Evolutionary conservation across 768 basidiomycete genomes (phyloP).

Genomic region (Termitomyces sp.): DNA sequence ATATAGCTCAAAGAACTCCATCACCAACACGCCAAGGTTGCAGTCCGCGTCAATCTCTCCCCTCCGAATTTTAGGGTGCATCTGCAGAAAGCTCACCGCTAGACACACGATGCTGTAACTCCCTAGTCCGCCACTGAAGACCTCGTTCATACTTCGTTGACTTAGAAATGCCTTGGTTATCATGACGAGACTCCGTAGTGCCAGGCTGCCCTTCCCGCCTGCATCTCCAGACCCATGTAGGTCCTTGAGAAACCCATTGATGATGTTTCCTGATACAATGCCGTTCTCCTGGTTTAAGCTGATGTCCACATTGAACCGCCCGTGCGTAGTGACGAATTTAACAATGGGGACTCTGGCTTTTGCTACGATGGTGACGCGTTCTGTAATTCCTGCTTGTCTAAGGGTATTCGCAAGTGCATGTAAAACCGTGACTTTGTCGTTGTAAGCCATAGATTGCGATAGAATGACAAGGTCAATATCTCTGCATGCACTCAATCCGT

Average conservation of each 20-base stretch:
- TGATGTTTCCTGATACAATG: slow-evolving; percentile 68
- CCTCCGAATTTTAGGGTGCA: slow-evolving; percentile 91
- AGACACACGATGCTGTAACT: slow-evolving; percentile 94
- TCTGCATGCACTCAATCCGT: slow-evolving; percentile 33
- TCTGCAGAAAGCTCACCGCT: slow-evolving; percentile 91
- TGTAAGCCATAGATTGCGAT: slow-evolving; percentile 70
- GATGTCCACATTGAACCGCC: slow-evolving; percentile 86
- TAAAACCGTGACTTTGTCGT: slow-evolving; percentile 64
- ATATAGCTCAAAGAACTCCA: slow-evolving; percentile 98
- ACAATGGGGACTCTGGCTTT: slow-evolving; percentile 96
- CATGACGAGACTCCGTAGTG: slow-evolving; percentile 78
- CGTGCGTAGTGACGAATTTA: slow-evolving; percentile 84
- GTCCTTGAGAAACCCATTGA: slow-evolving; percentile 73
- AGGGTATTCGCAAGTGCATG: slow-evolving; percentile 75
- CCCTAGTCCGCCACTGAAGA: slow-evolving; percentile 93
- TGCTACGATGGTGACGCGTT: slow-evolving; percentile 78
- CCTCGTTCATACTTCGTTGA: slow-evolving; percentile 94
- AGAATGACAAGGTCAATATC: slow-evolving; percentile 94
- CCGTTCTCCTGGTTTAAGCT: slow-evolving; percentile 91
- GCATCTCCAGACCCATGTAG: slow-evolving; percentile 29
- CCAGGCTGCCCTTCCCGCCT: slow-evolving; percentile 40
- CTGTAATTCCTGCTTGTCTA: slow-evolving; percentile 67
- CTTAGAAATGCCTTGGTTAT: slow-evolving; percentile 87
- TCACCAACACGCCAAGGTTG: slow-evolving; percentile 89
- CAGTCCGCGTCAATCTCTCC: slow-evolving; percentile 83